Conservation (phyloP, 176 grass and related monocot genomes). For the Themeda triandra region DNA sequence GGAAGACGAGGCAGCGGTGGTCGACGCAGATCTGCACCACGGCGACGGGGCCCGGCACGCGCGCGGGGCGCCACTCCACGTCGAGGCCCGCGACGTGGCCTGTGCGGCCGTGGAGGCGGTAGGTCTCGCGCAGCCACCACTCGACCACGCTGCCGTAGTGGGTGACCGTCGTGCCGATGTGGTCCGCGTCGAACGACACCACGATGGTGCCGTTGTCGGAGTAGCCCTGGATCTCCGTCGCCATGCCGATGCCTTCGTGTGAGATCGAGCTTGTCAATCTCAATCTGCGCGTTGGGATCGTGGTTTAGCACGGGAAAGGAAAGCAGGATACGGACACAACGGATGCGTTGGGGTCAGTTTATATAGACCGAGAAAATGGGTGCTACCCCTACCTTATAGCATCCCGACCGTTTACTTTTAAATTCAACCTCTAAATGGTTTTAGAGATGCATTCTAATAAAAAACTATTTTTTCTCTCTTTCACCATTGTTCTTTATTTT, state of each 20-base stretch:
- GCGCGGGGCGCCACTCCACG: conserved; percentile 42
- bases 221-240: background rate
- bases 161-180: conserved; percentile 1
- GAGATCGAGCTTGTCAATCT: no score
- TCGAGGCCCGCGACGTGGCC: background rate
- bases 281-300: no score
- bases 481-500: no score
- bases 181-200: background rate
- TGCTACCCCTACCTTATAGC: no score
- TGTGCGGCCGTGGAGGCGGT: background rate
- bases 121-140: background rate
- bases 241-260: background rate
- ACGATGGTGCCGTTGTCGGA: background rate
- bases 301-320: no score
- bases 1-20: conserved; percentile 52
- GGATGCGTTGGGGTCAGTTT: no score
- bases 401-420: no score
- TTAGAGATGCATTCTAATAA: no score
- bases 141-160: background rate
- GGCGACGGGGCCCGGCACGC: conserved; percentile 11
- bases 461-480: no score
- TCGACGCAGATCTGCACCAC: conserved; percentile 56
- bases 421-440: no score
- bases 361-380: no score
- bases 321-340: no score